Evolutionary conservation across 192 early-diverging fungal genomes (phyloP).

Genomic region (Allomyces arbusculus): DNA sequence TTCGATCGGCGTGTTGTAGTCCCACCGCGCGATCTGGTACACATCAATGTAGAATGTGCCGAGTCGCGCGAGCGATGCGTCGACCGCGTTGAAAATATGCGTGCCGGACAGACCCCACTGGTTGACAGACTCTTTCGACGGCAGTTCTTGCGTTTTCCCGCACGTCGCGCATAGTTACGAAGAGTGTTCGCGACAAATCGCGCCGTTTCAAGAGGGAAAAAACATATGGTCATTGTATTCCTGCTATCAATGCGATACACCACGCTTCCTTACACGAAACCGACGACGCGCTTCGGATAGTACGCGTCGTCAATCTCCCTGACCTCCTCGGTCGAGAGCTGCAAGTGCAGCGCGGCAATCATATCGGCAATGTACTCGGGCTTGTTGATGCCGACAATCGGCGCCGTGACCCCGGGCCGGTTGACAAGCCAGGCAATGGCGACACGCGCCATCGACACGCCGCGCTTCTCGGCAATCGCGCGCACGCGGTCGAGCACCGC

Average conservation of each 20-base stretch:
- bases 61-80: conserved; percentile 10
- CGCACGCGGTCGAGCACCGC: conserved; percentile 19
- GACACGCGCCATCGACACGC: conserved; percentile 18
- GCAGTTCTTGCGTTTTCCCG: not conserved
- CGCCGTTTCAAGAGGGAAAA: too few relatives aligned
- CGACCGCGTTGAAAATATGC: conserved; percentile 10
- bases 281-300: too few relatives aligned
- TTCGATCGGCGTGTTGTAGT: conserved; percentile 32
- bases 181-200: too few relatives aligned
- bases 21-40: conserved; percentile 22
- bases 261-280: too few relatives aligned
- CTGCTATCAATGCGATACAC: too few relatives aligned
- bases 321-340: conserved; percentile 6
- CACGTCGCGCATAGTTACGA: too few relatives aligned
- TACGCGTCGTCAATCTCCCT: conserved; percentile 1
- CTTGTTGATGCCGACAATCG: conserved; percentile 12
- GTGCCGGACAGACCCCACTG: conserved; percentile 8
- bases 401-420: conserved; percentile 8
- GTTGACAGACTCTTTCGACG: conserved; percentile 4
- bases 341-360: conserved; percentile 7
- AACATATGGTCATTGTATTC: too few relatives aligned
- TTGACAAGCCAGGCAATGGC: conserved; percentile 19
- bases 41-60: conserved; percentile 26
- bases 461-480: conserved; percentile 17
- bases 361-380: conserved; percentile 6